Conservation (phyloP, 441 rosid genomes). For the Codiaeum variegatum region DNA sequence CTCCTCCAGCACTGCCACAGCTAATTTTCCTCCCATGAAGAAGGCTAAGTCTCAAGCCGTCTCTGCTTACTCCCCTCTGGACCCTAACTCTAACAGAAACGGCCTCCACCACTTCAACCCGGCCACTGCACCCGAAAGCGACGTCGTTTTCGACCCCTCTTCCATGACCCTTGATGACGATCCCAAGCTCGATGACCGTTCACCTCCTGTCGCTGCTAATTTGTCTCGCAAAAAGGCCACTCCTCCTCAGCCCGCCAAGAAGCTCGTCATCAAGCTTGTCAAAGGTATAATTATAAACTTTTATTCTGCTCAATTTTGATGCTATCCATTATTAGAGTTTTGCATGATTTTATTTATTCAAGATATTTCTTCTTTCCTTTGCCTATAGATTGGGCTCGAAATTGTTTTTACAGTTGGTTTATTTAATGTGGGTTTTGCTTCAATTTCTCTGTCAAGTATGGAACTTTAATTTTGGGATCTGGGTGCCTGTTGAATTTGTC, state of each 20-base stretch:
- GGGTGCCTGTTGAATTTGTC: not conserved
- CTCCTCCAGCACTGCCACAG: constrained; percentile 27
- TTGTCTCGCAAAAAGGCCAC: constrained; percentile 90
- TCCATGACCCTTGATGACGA: constrained; percentile 66
- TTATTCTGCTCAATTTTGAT: not conserved
- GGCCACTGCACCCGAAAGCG: constrained; percentile 31
- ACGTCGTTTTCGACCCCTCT: constrained; percentile 51
- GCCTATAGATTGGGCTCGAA: not conserved
- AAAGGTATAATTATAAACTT: constrained; percentile 45
- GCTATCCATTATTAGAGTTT: constrained; percentile 8
- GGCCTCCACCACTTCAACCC: constrained; percentile 55
- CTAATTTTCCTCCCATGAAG: constrained; percentile 55
- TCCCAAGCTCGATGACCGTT: constrained; percentile 40
- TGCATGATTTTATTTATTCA: constrained; percentile 7
- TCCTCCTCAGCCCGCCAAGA: constrained; percentile 89
- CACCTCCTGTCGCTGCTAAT: constrained; percentile 60
- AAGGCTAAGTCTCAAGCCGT: constrained; percentile 76
- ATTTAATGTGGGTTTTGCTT: constrained; percentile 13
- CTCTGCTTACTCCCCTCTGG: constrained; percentile 45
- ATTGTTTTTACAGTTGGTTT: not conserved
- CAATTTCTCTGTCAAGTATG: not conserved
- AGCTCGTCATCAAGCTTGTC: constrained; percentile 78
- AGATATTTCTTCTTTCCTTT: constrained; percentile 8
- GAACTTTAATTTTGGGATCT: constrained; percentile 20
- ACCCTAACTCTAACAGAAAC: constrained; percentile 44